Evolutionary conservation across 805 yeast genomes (phyloP).

Genomic region (Middelhovenomyces tepae): DNA sequence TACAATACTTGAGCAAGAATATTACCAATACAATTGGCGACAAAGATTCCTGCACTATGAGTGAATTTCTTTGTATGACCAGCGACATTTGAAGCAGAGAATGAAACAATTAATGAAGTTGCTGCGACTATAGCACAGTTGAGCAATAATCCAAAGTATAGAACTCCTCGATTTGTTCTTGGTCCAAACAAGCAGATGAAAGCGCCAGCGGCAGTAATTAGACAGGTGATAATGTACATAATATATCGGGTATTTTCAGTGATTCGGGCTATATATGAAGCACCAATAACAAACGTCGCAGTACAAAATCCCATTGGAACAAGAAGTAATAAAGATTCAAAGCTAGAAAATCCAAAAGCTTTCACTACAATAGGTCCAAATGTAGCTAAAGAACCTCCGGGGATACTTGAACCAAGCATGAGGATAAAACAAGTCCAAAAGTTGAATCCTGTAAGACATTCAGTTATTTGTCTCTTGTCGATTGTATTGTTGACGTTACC

Average conservation of each 20-base stretch:
- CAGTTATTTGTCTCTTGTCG: constrained; percentile 39
- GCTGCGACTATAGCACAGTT: no score
- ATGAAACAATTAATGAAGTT: constrained; percentile 24
- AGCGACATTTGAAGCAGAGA: constrained; percentile 37
- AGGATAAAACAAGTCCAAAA: constrained; percentile 29
- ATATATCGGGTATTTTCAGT: constrained; percentile 6
- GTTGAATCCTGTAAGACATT: constrained; percentile 40
- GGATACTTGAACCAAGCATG: constrained; percentile 29
- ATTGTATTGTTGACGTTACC: constrained; percentile 38
- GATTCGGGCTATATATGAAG: constrained; percentile 10
- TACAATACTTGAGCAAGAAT: constrained; percentile 64
- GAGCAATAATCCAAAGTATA: constrained; percentile 9
- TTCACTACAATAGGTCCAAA: constrained; percentile 36
- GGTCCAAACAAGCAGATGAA: constrained; percentile 11
- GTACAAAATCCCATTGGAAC: constrained; percentile 36
- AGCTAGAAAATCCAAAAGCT: constrained; percentile 28
- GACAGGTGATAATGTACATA: constrained; percentile 5
- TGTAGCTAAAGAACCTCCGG: constrained; percentile 35
- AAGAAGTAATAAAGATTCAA: constrained; percentile 35
- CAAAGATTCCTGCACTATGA: constrained; percentile 44
- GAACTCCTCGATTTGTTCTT: constrained; percentile 3
- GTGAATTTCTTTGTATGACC: constrained; percentile 48
- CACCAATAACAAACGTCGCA: constrained; percentile 4
- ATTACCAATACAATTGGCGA: constrained; percentile 56
- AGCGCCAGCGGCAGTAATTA: constrained; percentile 8